These are phyloP conservation scores for Aristolochia californica DNA, from an alignment of 164 flowering plant species.

Conservation along the genomic window DNA sequence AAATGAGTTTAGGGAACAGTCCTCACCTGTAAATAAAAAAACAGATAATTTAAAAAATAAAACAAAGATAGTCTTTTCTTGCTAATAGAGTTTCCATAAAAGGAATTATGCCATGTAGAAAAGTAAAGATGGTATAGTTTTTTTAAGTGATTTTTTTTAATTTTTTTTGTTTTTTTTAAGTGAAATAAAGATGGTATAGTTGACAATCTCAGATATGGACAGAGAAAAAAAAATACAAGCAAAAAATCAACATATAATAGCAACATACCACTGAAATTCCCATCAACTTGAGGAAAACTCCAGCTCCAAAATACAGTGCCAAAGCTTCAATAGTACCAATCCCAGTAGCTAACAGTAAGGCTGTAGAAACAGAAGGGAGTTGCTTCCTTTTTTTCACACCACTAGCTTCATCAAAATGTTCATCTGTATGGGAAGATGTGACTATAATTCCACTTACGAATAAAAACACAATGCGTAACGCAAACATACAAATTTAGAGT, in stretches of 20 bases:
- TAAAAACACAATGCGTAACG: not conserved
- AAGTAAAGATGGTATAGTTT: not conserved
- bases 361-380: slow-evolving; percentile 86
- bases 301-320: slow-evolving; percentile 73
- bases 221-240: not conserved
- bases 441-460: not conserved
- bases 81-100: not conserved
- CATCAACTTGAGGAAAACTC: slow-evolving; percentile 68
- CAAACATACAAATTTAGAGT: not conserved
- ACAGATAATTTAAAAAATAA: slow-evolving; percentile 3
- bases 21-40: slow-evolving; percentile 11
- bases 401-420: slow-evolving; percentile 10
- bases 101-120: not conserved
- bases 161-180: too few species aligned
- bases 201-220: too few species aligned
- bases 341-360: slow-evolving; percentile 64
- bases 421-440: slow-evolving; percentile 11
- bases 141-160: too few species aligned
- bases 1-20: slow-evolving; percentile 12
- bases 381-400: slow-evolving; percentile 44
- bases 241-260: not conserved
- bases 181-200: too few species aligned
- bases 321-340: slow-evolving; percentile 84
- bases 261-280: slow-evolving; percentile 67
- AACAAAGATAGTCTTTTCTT: not conserved